A percentile compares a stretch with the other conserved stretches of the same genome.
Conservation (phyloP, 768 basidiomycete species). For the Suillus fuscotomentosus region DNA sequence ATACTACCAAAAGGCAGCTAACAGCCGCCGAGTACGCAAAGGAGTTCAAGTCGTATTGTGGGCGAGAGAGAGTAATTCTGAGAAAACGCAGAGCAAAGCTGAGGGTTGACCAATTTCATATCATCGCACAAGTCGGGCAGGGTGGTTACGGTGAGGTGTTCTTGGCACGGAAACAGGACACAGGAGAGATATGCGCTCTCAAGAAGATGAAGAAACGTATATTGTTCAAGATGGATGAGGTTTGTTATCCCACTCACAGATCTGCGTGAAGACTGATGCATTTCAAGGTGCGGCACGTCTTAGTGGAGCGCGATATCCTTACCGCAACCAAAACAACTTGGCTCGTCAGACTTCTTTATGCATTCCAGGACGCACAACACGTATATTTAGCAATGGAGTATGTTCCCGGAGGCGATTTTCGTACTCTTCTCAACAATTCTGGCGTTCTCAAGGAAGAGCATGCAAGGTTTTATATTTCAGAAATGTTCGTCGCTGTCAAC, state of each 20-base stretch:
- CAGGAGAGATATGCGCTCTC: constrained; percentile 93
- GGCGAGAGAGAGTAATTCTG: constrained; percentile 90
- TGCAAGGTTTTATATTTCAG: constrained; percentile 93
- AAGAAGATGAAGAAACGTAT: constrained; percentile 98
- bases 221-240: constrained; percentile 98
- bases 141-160: constrained; percentile 99
- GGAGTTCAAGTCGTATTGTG: constrained; percentile 92
- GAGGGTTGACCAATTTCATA: constrained; percentile 93
- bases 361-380: constrained; percentile 89
- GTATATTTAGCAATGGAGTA: constrained; percentile 99
- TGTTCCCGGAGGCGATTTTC: constrained; percentile 97
- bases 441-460: constrained; percentile 98
- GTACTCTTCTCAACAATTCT: constrained; percentile 95
- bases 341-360: constrained; percentile 92
- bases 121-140: constrained; percentile 98
- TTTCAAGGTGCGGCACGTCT: constrained; percentile 87
- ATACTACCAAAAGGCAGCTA: constrained; percentile 71
- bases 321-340: constrained; percentile 97
- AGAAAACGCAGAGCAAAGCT: constrained; percentile 91
- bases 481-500: constrained; percentile 95
- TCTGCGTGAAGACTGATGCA: constrained; percentile 1
- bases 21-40: constrained; percentile 53
- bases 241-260: constrained; percentile 26
- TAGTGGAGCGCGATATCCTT: constrained; percentile 96
- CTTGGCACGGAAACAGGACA: constrained; percentile 91